Base-by-base conservation (phyloP, 192 early-diverging fungal genomes). In the Linnemannia schmuckeri region DNA sequence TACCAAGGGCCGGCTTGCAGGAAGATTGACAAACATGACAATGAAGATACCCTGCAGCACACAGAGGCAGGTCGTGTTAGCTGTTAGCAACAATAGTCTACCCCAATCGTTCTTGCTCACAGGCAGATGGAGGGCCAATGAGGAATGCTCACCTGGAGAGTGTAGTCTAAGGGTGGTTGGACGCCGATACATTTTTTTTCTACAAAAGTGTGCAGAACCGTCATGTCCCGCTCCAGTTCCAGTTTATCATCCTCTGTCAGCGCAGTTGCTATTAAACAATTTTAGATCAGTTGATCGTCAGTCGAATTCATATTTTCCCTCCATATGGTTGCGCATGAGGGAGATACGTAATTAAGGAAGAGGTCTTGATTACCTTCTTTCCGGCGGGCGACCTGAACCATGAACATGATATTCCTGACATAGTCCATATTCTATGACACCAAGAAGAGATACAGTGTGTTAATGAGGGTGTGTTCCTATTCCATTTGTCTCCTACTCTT, bases 191-290 rank as follows among this genome's bases (percentile, higher is more conserved):
- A 87, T 10, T n/a, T 63, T 47, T 75, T 78, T 30, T 81, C 80
- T 33, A 76, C 76, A 81, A 87, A 87, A 4, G 12, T 42, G 37
- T 71, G 76, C 20, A 87, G 57, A 30, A 37, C 33, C 3, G 38
- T 42, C 75, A 87, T 74, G 66, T 87, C 72, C 79, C 37, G 20
- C 2, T 38, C 66, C 9, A 87, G 5, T 18, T 57, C 76, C 46
- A 33, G 37, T n/a, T 81, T 87, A 9, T 81, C 80, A n/a, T 81
- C 85, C 37, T 81, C 85, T 0, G 75, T 87, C 40, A 69, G 30
- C 0, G 79, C 76, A 10, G 46, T 72, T 18, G 49, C 85, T 86
- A 77, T 35, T 5, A 57, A 30, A 66, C 7, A 38, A 24, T 1
- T 24, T 54, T n/a, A n/a, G 13, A 54, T 38, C 6, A 74, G 3